These are phyloP conservation scores for Paraphaeosphaeria minitans DNA, from an alignment of 2,329 filamentous ascomycete genomes.

Conservation along the genomic window DNA sequence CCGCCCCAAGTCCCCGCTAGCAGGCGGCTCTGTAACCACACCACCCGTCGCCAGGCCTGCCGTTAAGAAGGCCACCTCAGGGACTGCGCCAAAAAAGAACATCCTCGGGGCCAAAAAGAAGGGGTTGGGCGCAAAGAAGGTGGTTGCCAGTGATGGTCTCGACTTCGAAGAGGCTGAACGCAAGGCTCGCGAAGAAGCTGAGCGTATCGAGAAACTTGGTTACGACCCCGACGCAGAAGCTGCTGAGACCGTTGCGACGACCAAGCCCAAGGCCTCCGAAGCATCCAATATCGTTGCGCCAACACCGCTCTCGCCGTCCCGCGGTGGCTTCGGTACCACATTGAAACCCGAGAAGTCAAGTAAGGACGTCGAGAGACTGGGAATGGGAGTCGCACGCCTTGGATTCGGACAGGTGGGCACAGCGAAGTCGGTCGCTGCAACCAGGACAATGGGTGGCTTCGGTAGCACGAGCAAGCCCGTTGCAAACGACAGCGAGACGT, in stretches of 20 bases:
- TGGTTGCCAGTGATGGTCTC: slow-evolving; percentile 70
- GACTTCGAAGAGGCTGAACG: slow-evolving; percentile 98
- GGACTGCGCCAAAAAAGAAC: slow-evolving; percentile 76
- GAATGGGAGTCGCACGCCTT: slow-evolving; percentile 83
- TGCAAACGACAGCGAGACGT: slow-evolving; percentile 75
- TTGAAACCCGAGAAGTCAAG: slow-evolving; percentile 60
- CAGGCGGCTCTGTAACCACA: slow-evolving; percentile 51
- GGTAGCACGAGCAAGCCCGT: slow-evolving; percentile 79
- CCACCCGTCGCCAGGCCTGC: slow-evolving; percentile 63
- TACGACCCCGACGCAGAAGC: slow-evolving; percentile 90
- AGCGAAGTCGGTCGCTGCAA: slow-evolving; percentile 60
- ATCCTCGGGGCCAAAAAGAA: slow-evolving; percentile 79
- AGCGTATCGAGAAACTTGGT: slow-evolving; percentile 91
- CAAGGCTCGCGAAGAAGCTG: slow-evolving; percentile 96
- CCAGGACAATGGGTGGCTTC: slow-evolving; percentile 86
- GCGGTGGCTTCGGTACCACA: slow-evolving; percentile 67
- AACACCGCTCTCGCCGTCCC: slow-evolving; percentile 72
- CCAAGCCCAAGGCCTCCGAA: slow-evolving; percentile 52
- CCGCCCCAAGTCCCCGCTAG: slow-evolving; percentile 84
- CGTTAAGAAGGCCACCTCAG: slow-evolving; percentile 73
- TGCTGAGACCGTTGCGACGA: slow-evolving; percentile 41
- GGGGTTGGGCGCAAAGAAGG: slow-evolving; percentile 70
- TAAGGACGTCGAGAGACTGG: slow-evolving; percentile 84
- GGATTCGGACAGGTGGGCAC: slow-evolving; percentile 85
- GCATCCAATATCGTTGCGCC: slow-evolving; percentile 71